Evolutionary conservation across 257 asterid genomes (phyloP), one percentile per base, ranked within the genome.

Genomic region (Sherardia arvensis): DNA sequence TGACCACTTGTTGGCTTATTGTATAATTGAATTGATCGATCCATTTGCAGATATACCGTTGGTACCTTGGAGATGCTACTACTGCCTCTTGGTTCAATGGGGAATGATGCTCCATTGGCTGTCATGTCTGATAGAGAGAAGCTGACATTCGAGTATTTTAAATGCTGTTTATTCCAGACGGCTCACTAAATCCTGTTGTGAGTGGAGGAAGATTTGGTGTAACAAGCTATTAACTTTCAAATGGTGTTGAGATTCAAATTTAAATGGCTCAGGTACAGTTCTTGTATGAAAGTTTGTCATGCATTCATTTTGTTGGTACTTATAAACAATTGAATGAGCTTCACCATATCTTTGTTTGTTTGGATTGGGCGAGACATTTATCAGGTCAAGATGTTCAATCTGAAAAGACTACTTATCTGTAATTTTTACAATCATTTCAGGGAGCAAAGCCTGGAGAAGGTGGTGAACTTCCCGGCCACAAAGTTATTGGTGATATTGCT

Each of bases 391-490:
- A 71, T 58, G 69, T 78, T 76, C 49, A 51, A 20, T 64, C 27
- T 28, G 48, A 55, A n/a, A 53, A n/a, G 59, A 34, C 36, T 59
- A 43, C 14, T 56, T 12, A 43, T 64, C 32, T 49, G 67, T 74
- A 60, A 86, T 63, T 71, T 64, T 32, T 77, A 79, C 51, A 62
- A 36, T 70, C 55, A 12, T 63, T 73, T 66, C 88, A 92, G 99
- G 99, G 99, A 75, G 99, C 99, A 9, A 93, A 93, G 78, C 99
- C 99, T 49, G 99, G 99, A 66, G 99, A 93, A 79, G 99, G 99
- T 47, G 99, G 99, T 81, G 99, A 93, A 86, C 99, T 93, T 73
- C 99, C 99, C 22, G 99, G 99, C 28, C 99, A 93, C 78, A 93
- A 93, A 81, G 99, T 93, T 74, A 83, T 93, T 67, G 99, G 96